Percentiles rank a stretch among this genome's conserved stretches.
Conservation (phyloP, 192 early-diverging fungal genomes). For the Haplosporangium gracile region DNA sequence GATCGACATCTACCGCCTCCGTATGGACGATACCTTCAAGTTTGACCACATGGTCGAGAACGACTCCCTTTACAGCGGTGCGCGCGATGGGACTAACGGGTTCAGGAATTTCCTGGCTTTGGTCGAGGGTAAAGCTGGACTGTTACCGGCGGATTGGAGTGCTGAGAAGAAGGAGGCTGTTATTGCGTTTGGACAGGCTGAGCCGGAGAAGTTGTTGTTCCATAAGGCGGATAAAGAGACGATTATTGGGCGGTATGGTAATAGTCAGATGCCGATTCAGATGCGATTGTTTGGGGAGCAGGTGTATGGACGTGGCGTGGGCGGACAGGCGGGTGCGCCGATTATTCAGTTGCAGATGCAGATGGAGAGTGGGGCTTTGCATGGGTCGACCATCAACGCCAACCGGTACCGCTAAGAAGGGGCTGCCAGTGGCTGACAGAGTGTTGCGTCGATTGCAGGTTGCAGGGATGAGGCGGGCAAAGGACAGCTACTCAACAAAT, state of each 20-base stretch:
- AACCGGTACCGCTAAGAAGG: not conserved
- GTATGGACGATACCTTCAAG: constrained; percentile 34
- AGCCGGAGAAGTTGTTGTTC: not conserved
- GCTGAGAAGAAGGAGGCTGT: constrained; percentile 13
- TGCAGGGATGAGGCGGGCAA: too few species aligned
- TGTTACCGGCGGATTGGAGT: constrained; percentile 33
- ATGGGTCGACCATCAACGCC: not conserved
- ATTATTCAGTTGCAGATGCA: constrained; percentile 2
- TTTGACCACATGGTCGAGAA: constrained; percentile 20
- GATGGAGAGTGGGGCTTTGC: not conserved
- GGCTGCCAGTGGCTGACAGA: not conserved
- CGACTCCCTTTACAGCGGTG: constrained; percentile 26
- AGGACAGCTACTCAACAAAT: too few species aligned
- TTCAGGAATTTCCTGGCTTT: constrained; percentile 15
- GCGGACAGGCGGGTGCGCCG: not conserved
- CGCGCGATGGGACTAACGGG: not conserved
- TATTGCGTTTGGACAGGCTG: constrained; percentile 15
- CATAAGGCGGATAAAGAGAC: not conserved
- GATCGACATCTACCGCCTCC: constrained; percentile 33
- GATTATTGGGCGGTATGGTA: not conserved
- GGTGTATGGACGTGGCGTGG: not conserved
- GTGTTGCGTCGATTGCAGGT: too few species aligned
- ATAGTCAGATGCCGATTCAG: not conserved
- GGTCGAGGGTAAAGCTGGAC: constrained; percentile 1
- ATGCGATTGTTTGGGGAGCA: not conserved